These are phyloP conservation scores for Zymoseptoria crescenta DNA, from an alignment of 2,329 filamentous ascomycete species.

Conservation along the genomic window DNA sequence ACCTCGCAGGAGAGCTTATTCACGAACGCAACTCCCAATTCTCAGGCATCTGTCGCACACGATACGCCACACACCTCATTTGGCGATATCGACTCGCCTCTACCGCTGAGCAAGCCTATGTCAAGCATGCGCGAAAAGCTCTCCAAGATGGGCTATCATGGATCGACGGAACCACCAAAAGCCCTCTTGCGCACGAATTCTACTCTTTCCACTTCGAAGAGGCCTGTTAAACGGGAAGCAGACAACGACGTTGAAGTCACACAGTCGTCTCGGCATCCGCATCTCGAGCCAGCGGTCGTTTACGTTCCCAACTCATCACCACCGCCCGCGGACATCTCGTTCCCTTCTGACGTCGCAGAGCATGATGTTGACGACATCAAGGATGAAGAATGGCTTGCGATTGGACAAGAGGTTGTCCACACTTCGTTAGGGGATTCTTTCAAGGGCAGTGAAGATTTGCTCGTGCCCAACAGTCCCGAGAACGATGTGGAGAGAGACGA, in stretches of 20 bases:
- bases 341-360: constrained; percentile 17
- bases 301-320: constrained; percentile 13
- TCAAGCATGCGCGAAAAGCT: constrained; percentile 19
- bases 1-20: constrained; percentile 7
- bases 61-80: constrained; percentile 23
- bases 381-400: constrained; percentile 20
- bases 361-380: constrained; percentile 11
- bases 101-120: constrained; percentile 16
- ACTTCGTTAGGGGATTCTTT: constrained; percentile 5
- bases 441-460: constrained; percentile 41
- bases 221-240: background rate
- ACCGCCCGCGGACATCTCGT: constrained; percentile 3
- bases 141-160: constrained; percentile 12
- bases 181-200: constrained; percentile 10
- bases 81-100: constrained; percentile 8
- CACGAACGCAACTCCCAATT: constrained; percentile 8
- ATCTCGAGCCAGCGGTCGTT: background rate
- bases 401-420: constrained; percentile 11
- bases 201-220: constrained; percentile 2
- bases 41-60: constrained; percentile 3
- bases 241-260: background rate
- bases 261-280: background rate
- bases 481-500: constrained; percentile 31
- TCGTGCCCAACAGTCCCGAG: constrained; percentile 39
- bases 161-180: constrained; percentile 4